A percentile compares a stretch with the other conserved stretches of the same genome.
Conservation (phyloP, 2,329 filamentous ascomycete species). For the Exophiala calicioides region DNA sequence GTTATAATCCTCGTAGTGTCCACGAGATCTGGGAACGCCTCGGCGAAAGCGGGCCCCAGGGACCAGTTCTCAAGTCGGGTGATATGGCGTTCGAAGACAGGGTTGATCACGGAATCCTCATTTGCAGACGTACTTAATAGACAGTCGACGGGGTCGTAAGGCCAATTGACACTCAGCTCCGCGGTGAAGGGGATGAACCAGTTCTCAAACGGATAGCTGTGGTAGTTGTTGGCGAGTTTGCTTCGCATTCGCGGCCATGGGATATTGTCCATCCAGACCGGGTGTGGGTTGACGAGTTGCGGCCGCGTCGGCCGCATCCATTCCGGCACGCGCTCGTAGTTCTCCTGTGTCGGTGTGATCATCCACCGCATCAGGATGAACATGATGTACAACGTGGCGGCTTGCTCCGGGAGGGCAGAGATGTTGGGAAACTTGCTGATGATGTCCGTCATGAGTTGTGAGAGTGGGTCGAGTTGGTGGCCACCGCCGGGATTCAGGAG, state of each 20-base stretch:
- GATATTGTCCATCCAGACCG: constrained; percentile 79
- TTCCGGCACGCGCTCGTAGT: constrained; percentile 73
- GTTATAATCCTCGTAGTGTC: constrained; percentile 42
- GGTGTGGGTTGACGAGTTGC: constrained; percentile 69
- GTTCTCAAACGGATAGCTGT: constrained; percentile 68
- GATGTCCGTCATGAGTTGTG: constrained; percentile 83
- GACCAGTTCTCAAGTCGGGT: constrained; percentile 78
- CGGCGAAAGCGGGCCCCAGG: constrained; percentile 68
- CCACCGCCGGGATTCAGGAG: constrained; percentile 64
- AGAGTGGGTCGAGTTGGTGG: constrained; percentile 67
- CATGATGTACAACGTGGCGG: constrained; percentile 82
- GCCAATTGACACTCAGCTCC: constrained; percentile 79
- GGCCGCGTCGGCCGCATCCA: constrained; percentile 68
- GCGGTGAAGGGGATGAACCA: constrained; percentile 82
- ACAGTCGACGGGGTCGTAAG: constrained; percentile 71
- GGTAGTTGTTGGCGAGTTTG: constrained; percentile 56
- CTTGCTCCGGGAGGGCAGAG: constrained; percentile 73
- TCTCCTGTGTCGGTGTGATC: constrained; percentile 74
- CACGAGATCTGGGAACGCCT: constrained; percentile 61
- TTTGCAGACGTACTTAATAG: constrained; percentile 56
- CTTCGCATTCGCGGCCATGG: constrained; percentile 79
- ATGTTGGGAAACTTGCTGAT: constrained; percentile 81
- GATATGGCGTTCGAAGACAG: constrained; percentile 80
- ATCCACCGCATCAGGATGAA: constrained; percentile 86
- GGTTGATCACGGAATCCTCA: constrained; percentile 76